Conservation (phyloP, 2,329 filamentous ascomycete genomes). For the Hypoxylon sp. region DNA sequence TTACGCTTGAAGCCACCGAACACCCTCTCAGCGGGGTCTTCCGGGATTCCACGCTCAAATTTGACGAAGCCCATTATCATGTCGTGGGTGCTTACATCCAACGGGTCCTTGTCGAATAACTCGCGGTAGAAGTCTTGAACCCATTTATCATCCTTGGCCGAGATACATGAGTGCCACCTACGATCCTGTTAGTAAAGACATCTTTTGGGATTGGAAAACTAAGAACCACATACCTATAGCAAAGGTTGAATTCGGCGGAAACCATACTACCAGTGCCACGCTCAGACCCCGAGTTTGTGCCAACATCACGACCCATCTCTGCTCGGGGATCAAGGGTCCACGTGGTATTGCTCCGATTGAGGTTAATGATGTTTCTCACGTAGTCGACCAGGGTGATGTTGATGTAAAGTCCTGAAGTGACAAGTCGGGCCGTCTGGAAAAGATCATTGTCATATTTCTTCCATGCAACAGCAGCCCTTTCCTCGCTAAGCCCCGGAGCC, state of each 20-base stretch:
- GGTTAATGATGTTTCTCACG: slow-evolving; percentile 81
- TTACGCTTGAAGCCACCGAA: slow-evolving; percentile 78
- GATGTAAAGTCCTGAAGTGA: slow-evolving; percentile 82
- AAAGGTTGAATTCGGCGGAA: slow-evolving; percentile 90
- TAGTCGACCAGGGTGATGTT: slow-evolving; percentile 86
- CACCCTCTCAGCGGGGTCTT: slow-evolving; percentile 77
- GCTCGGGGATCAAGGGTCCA: slow-evolving; percentile 86
- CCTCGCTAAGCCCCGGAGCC: slow-evolving; percentile 61
- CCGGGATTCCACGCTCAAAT: slow-evolving; percentile 72
- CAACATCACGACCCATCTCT: slow-evolving; percentile 71
- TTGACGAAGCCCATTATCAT: slow-evolving; percentile 74
- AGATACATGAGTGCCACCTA: slow-evolving; percentile 82
- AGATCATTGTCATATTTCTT: slow-evolving; percentile 82
- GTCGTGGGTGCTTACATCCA: slow-evolving; percentile 70
- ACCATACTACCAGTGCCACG: slow-evolving; percentile 85
- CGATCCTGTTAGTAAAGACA: slow-evolving; percentile 3
- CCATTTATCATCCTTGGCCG: slow-evolving; percentile 83
- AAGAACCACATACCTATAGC: slow-evolving; percentile 73
- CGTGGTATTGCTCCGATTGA: slow-evolving; percentile 79
- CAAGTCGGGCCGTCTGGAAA: slow-evolving; percentile 83
- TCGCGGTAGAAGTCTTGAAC: slow-evolving; percentile 77
- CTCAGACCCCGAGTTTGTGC: slow-evolving; percentile 71
- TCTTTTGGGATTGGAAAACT: neutral
- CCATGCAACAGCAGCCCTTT: slow-evolving; percentile 68
- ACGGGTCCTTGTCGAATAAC: slow-evolving; percentile 72